Evolutionary conservation across 2,329 filamentous ascomycete genomes (phyloP), one percentile per base, ranked within the genome.

Genomic region (Thielaviopsis musarum): DNA sequence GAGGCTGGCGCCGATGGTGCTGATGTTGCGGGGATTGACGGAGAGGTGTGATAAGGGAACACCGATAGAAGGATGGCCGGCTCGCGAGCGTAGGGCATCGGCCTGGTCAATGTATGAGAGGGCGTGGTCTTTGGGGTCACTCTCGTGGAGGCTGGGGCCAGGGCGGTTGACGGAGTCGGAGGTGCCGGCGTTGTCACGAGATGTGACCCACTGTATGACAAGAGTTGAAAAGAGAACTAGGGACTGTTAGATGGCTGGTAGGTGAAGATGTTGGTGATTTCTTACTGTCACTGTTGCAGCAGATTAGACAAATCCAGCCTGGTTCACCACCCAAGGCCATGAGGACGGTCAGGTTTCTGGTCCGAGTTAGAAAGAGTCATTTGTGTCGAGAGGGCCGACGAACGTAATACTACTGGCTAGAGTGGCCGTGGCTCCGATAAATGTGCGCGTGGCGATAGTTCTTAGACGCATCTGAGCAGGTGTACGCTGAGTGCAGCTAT

Each of bases 241-340:
- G 2, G 10, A 7, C 51, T 26, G 24, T 59, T 57, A 60, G 22
- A 38, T 53, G 45, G 2, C 21, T 41, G 19, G 13, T 22, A 17
- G 41, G 45, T 54, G 45, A 56, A 6, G n/a, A 10, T 22, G 26
- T 7, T 19, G 53, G 54, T 56, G 21, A 59, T 48, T 22, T 2
- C 74, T 65, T 68, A 81, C 80, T 77, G 66, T 85, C 82, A 62
- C 75, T 74, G 65, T 84, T 84, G 66, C 82, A 85, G 65, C 79
- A 81, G 71, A 83, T 80, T 3, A 85, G 73, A 64, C 81, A 85
- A 2, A 85, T 74, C 81, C 81, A 85, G 2, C 77, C 81, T 1
- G 78, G 80, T 65, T 84, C 81, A 13, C 81, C 81, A 24, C 79
- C 69, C 1, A 84, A 73, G 1, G 73, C 73, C 72, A 82, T 77